Evolutionary conservation across 2,329 filamentous ascomycete species (phyloP), one percentile per base, ranked within the genome.

Genomic region (Tricladium varicosporioides): DNA sequence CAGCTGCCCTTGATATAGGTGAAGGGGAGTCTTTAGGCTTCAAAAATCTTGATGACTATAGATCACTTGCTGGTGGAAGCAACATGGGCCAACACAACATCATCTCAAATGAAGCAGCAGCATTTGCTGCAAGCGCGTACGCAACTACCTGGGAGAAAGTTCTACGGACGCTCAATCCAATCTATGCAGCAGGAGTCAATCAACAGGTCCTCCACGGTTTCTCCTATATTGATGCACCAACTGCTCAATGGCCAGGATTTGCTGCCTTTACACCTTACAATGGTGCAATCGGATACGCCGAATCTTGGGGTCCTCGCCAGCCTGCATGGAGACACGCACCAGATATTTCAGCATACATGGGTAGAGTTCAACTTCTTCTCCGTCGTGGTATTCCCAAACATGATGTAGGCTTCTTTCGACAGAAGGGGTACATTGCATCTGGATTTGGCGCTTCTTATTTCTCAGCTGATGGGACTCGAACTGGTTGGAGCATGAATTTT

Each of bases 401-500:
- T 15, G 49, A 51, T 51, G 36, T 51, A 15, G 49, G 33, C 14
- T 51, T 45, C 13, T 44, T 44, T n/a, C 33, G 49, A 27, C 49
- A 51, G 32, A 51, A 51, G 10, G 49, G 49, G 1, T 51, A 51
- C 40, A 40, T 51, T 10, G 49, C 49, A 43, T 51, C 49, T 4
- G 49, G 49, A 1, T 51, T 51, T 18, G 49, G 49, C n/a, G 49
- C 49, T 8, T 51, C 49, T 3, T 51, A 18, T 18, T 51, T 51
- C 19, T 36, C 27, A 5, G 36, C 33, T 27, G 49, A 32, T 36
- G 49, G 49, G 10, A 31, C 36, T 19, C 42, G 49, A 19, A n/a
- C 16, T 10, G 49, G 49, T 9, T 51, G 49, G 49, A 51, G 49
- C 40, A 44, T 51, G 49, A 51, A 51, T 36, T 51, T 51, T 22